Conservation (phyloP, 2,329 filamentous ascomycete species). For the Stachybotrys chlorohalonatus region DNA sequence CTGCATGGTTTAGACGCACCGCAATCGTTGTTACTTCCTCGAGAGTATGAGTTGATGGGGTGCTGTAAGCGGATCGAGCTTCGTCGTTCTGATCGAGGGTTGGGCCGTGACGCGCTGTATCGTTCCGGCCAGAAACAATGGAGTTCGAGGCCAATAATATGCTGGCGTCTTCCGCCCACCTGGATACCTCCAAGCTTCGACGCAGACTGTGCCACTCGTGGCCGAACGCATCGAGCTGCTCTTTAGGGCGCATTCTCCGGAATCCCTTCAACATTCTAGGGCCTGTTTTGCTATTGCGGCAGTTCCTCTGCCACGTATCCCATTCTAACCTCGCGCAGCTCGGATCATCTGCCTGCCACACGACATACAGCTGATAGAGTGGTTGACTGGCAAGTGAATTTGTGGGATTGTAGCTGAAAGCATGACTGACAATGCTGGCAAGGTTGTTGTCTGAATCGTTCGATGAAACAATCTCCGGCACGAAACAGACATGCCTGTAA, state of each 20-base stretch:
- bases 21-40: too few species aligned
- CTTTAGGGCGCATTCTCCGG: neutral
- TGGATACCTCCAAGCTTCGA: too few species aligned
- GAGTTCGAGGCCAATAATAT: too few species aligned
- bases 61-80: too few species aligned
- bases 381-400: neutral
- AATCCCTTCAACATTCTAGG: neutral
- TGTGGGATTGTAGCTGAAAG: neutral
- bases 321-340: neutral
- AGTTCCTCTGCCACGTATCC: neutral
- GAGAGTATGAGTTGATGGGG: too few species aligned
- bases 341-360: neutral
- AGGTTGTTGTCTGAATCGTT: slow-evolving; percentile 3
- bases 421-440: neutral
- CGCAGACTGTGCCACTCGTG: too few species aligned
- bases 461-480: slow-evolving; percentile 5
- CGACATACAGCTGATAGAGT: neutral
- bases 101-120: too few species aligned
- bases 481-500: slow-evolving; percentile 8
- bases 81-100: too few species aligned
- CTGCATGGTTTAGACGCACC: too few species aligned
- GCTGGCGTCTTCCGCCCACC: too few species aligned
- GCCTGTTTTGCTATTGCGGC: neutral
- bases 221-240: neutral
- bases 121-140: too few species aligned